Evolutionary conservation across 2,329 filamentous ascomycete species (phyloP), one percentile per base, ranked within the genome.

Genomic region (Xylariaceae sp.): DNA sequence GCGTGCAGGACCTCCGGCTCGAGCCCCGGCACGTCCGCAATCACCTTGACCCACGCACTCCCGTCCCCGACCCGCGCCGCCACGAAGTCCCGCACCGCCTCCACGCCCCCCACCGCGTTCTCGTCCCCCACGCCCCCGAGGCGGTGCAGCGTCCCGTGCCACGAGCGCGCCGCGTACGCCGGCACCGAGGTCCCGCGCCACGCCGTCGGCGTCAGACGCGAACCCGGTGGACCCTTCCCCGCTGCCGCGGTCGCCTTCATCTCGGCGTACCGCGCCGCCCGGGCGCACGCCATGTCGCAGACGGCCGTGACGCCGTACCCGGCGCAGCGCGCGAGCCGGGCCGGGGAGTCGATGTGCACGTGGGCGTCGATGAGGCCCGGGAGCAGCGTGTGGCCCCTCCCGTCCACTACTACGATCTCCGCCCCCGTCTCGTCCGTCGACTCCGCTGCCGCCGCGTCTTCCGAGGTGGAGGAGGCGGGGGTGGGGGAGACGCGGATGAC

Each of bases 21-120:
- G 7, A 41, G 39, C 33, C 52, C 52, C 1, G 60, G 45, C 26
- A 39, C 29, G 42, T 59, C 55, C 16, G 50, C 50, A 17, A 54
- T 52, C 30, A 59, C 48, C 44, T 58, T 63, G 47, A 62, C 45
- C 40, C 56, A 61, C 38, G 62, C 55, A 11, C 50, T 47, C n/a
- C 41, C 37, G 30, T 55, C 50, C 8, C 29, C 29, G n/a, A 50
- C 42, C 33, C 49, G 38, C 16, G 49, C 42, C 24, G 41, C 36
- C n/a, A 55, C 47, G 24, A 53, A 55, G 13, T 9, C 41, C 34
- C 49, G 45, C 16, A 51, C 39, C 3, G n/a, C n/a, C n/a, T n/a
- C n/a, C n/a, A n/a, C n/a, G n/a, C n/a, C n/a, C n/a, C n/a, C n/a
- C n/a, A n/a, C n/a, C n/a, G n/a, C n/a, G n/a, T n/a, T n/a, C n/a